Conservation (phyloP, 768 basidiomycete genomes). For the Melanogaster broomeanus region DNA sequence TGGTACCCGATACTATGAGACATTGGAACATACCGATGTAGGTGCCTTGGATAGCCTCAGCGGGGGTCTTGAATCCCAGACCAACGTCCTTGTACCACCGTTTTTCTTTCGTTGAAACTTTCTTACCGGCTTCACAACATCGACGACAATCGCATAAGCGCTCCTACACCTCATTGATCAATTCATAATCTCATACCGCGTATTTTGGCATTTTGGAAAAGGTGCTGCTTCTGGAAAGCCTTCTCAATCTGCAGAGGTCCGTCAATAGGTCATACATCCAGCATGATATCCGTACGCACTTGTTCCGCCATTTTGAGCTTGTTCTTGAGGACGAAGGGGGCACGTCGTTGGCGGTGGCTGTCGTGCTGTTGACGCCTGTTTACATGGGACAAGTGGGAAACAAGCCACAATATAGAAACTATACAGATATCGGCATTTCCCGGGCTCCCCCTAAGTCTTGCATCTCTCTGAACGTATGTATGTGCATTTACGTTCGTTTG, state of each 20-base stretch:
- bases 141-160: slow-evolving; percentile 9
- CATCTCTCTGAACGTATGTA: too few relatives aligned
- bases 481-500: too few relatives aligned
- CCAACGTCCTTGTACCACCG: slow-evolving; percentile 99
- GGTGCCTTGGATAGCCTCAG: slow-evolving; percentile 93
- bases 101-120: slow-evolving; percentile 92
- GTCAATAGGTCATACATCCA: background rate
- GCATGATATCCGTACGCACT: slow-evolving; percentile 35
- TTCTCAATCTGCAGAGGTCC: slow-evolving; percentile 75
- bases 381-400: slow-evolving; percentile 14
- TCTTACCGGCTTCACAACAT: slow-evolving; percentile 65
- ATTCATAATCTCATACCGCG: slow-evolving; percentile 63
- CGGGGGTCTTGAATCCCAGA: slow-evolving; percentile 93
- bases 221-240: slow-evolving; percentile 95
- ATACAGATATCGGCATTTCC: slow-evolving; percentile 41
- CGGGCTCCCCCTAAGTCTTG: slow-evolving; percentile 22
- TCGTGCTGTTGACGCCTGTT: background rate
- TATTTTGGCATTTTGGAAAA: slow-evolving; percentile 97
- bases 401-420: slow-evolving; percentile 43
- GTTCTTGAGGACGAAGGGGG: slow-evolving; percentile 12
- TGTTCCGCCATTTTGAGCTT: slow-evolving; percentile 59
- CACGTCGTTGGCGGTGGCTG: background rate
- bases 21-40: slow-evolving; percentile 78
- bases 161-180: slow-evolving; percentile 2
- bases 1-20: background rate